Base-by-base conservation (phyloP, 495 filamentous ascomycete genomes). In the Penicillium taxi region DNA sequence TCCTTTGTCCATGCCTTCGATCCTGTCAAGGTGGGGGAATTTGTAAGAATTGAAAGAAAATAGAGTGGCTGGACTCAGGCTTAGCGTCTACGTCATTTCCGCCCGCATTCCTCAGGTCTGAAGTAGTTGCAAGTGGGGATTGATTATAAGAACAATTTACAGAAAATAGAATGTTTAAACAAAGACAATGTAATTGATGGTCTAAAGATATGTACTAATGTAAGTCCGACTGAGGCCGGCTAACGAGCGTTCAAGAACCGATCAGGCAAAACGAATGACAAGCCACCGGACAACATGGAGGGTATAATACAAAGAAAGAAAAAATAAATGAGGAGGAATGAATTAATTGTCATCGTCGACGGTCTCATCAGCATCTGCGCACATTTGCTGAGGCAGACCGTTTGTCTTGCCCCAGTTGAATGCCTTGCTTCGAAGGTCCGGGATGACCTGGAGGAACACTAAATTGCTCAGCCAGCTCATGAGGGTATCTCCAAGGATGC, bases 391-490 rank as follows among this genome's bases (percentile, higher is more conserved):
- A 2, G 59, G 55, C 37, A 65, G 46, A 14, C 66, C 66, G 28
- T 70, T 58, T 48, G 57, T 55, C 44, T 57, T 53, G 14, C 66
- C 66, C 64, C 63, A 70, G 32, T 63, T 57, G 45, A 59, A 68
- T 3, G 66, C 58, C 41, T 65, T 63, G 44, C 51, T 59, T 27
- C 59, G 58, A 32, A 70, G 56, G 31, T 70, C 66, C 2, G 61
- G 57, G 39, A 62, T 61, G 18, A 70, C 59, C 19, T 61, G 57
- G 14, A 67, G 47, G 44, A 64, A 67, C 12, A 62, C 58, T 45
- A 70, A 21, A 39, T 55, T 64, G 42, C 63, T 68, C 9, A 70
- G 41, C 64, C 66, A 70, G 41, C 64, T 55, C 18, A 56, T 51
- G 39, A 63, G 47, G 8, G 64, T 70, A 42, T 70, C 66, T 15